Evolutionary conservation across 768 basidiomycete genomes (phyloP).

Genomic region (Roridomyces roridus): DNA sequence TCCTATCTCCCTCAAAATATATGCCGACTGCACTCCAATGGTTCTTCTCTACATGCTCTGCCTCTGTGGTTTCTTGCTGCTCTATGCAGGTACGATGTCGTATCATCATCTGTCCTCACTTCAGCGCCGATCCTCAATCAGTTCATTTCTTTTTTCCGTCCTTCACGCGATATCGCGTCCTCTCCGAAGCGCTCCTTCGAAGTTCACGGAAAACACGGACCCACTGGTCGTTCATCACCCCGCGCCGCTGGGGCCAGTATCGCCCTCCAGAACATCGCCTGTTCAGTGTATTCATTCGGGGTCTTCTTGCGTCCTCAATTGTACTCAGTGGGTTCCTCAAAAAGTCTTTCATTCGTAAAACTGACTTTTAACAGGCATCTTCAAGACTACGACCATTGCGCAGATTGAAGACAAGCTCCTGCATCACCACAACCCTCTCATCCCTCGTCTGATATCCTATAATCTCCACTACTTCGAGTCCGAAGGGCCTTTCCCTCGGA

Average conservation of each 20-base stretch:
- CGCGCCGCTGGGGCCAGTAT: background rate
- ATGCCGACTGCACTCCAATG: background rate
- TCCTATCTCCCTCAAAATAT: background rate
- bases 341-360: background rate
- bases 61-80: constrained; percentile 1
- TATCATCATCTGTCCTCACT: no score
- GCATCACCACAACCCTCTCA: background rate
- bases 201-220: background rate
- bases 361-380: background rate
- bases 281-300: background rate
- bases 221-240: constrained; percentile 2
- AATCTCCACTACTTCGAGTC: background rate
- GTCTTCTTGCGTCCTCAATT: background rate
- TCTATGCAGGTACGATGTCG: background rate
- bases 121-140: background rate
- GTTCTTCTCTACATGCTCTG: no score
- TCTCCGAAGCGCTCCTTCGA: background rate
- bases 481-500: background rate
- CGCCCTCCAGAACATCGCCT: background rate
- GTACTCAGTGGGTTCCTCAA: background rate
- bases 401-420: background rate
- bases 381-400: background rate
- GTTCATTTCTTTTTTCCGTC: background rate
- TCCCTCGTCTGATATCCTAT: background rate
- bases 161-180: background rate